These are phyloP conservation scores for Moesziomyces sp. DNA, from an alignment of 1,284 basidiomycete species.

Conservation along the genomic window DNA sequence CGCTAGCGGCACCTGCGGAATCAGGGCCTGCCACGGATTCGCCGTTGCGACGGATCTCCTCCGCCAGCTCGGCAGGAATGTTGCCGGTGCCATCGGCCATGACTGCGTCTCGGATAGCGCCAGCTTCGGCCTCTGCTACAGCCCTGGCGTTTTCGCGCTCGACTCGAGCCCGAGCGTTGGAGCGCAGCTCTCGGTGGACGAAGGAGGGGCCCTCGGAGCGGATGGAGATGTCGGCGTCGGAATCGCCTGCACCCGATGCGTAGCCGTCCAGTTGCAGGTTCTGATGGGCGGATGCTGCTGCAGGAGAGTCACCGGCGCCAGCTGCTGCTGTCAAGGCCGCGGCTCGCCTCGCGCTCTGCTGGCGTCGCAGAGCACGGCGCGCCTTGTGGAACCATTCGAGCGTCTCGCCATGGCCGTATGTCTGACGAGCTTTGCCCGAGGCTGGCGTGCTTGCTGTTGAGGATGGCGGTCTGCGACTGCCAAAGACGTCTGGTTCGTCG, in stretches of 20 bases:
- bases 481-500: conserved; percentile 21
- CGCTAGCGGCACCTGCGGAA: conserved; percentile 1
- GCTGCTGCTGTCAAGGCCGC: conserved; percentile 5
- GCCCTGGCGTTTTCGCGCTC: conserved; percentile 28
- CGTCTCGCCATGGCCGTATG: conserved; percentile 39
- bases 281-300: neutral
- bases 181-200: conserved; percentile 16
- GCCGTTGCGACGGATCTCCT: conserved; percentile 28
- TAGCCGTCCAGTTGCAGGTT: conserved; percentile 10
- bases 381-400: conserved; percentile 57
- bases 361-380: conserved; percentile 38
- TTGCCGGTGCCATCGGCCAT: conserved; percentile 51
- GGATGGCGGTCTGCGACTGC: conserved; percentile 11
- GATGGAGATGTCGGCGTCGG: conserved; percentile 37
- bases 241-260: conserved; percentile 23
- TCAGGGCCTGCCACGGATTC: conserved; percentile 6
- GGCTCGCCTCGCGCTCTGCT: conserved; percentile 29
- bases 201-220: conserved; percentile 27
- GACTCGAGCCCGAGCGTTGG: conserved; percentile 12
- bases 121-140: conserved; percentile 52
- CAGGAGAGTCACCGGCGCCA: neutral
- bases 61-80: conserved; percentile 33
- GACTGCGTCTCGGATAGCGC: conserved; percentile 45
- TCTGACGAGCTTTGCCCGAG: conserved; percentile 23
- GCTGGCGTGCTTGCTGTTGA: conserved; percentile 17